Evolutionary conservation across 371 early-diverging fungal genomes (phyloP), one percentile per base, ranked within the genome.

Genomic region (Mortierella polycephala): DNA sequence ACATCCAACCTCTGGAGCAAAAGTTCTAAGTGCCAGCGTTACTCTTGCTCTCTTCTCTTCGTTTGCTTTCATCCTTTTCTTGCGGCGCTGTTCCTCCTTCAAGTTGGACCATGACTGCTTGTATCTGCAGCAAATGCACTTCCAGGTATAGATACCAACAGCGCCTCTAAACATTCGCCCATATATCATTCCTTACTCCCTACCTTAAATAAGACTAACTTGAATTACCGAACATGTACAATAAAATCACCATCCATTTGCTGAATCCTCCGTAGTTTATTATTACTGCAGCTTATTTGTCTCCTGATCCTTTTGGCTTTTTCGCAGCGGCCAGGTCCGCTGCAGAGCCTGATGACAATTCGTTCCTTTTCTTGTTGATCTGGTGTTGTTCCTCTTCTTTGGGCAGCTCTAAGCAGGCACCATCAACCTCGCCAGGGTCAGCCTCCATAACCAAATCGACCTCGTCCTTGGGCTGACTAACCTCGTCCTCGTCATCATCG

Each of bases 1-100:
- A 89, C 60, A 90, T 90, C 65, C 89, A 89, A 64, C 86, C 90
- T 40, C 69, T 90, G 70, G 90, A 90, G 54, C 90, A 90, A 68
- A 89, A 90, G 64, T 90, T 90, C 42, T 81, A 71, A 60, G 10
- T 21, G 5, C 39, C 13, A 14, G 40, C n/a, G 16, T 14, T 18
- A 23, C 16, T 49, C 30, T 49, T 37, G 16, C 44, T 21, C 18
- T 60, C 16, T 18, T 20, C 12, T 52, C 20, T 7, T 61, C 9
- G n/a, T 13, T n/a, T 53, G 6, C 13, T 53, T 40, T 39, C 5
- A 1, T 49, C 51, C 18, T 51, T 16, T 13, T 21, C 18, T 1
- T 52, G n/a, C 52, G 20, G 18, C 52, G 20, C 18, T 52, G 13
- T 20, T 14, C 20, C 52, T 30, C 30, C 30, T 30, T 30, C 30